Evolutionary conservation across 176 grass and related monocot species (phyloP), one percentile per base, ranked within the genome.

Genomic region (Elymus sibiricus): DNA sequence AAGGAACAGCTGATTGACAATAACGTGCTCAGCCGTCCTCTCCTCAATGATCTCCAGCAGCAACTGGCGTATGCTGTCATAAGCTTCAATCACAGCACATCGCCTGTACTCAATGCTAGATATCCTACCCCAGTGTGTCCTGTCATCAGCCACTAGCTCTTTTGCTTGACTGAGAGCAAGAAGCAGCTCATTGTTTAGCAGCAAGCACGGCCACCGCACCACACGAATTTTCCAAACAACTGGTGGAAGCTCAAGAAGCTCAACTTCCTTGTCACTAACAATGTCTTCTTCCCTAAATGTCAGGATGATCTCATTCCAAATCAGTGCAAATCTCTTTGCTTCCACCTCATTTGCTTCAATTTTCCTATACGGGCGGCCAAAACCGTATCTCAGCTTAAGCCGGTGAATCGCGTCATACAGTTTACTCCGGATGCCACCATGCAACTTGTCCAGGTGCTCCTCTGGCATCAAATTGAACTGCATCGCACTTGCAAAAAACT

Each of bases 391-490:
- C 38, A 95, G 90, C 79, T 98, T 98, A 49, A 95, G 73, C 32
- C 96, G 88, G 63, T 92, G 82, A 74, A 98, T 77, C 19, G 96
- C 92, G 84, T 98, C 91, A 55, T 84, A 87, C 14, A 98, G 61
- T 79, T 72, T 95, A 82, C 78, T 89, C 22, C 84, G 85, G 43
- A 98, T 77, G 37, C 91, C 78, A 40, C 92, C 88, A 51, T 16
- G 91, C 17, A 74, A 74, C 17, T 84, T 67, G 64, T 86, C 85
- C 46, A 86, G 70, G 58, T 89, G 89, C 74, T 91, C 93, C 65
- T 91, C 86, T 17, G 96, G 96, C 96, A 98, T 95, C 79, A 98
- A 80, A 89, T 98, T 95, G 86, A 98, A 98, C 62, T 98, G 96
- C 93, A 98, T 94, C 1, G 96, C 96, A 86, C 96, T 95, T 42